Evolutionary conservation across 1,284 basidiomycete genomes (phyloP).

Genomic region (Tilletia caries): DNA sequence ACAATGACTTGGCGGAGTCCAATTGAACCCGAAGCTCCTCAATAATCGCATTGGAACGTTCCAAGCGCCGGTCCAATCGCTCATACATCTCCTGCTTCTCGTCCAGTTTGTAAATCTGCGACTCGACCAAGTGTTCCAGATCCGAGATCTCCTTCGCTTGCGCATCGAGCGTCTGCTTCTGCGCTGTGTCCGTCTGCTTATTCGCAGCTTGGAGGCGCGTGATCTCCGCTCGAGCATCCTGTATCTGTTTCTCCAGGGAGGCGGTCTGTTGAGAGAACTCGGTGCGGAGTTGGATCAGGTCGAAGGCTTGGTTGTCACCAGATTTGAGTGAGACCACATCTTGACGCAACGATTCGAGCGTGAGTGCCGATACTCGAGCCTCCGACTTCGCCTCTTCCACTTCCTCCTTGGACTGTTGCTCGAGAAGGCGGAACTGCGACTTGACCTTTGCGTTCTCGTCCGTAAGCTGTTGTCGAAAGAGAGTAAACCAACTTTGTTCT

Average conservation of each 20-base stretch:
- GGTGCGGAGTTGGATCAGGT: conserved; percentile 53
- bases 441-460: conserved; percentile 69
- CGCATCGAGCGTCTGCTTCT: conserved; percentile 37
- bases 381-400: conserved; percentile 70
- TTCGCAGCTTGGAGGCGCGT: conserved; percentile 44
- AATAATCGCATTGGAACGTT: not conserved
- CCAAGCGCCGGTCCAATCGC: conserved; percentile 12
- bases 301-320: conserved; percentile 32
- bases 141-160: conserved; percentile 43
- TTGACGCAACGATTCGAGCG: conserved; percentile 65
- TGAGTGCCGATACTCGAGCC: conserved; percentile 71
- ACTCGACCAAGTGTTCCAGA: conserved; percentile 44
- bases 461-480: conserved; percentile 62
- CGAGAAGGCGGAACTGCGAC: conserved; percentile 67
- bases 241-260: conserved; percentile 30
- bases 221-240: conserved; percentile 59
- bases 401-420: conserved; percentile 65
- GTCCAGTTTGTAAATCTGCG: conserved; percentile 44
- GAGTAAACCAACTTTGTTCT: not conserved
- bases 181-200: conserved; percentile 42
- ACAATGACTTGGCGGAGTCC: no score
- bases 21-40: conserved; percentile 12
- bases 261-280: conserved; percentile 42
- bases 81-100: conserved; percentile 40
- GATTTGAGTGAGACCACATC: conserved; percentile 56